Conservation (phyloP, 176 grass and related monocot genomes). For the Aechmea fasciata region DNA sequence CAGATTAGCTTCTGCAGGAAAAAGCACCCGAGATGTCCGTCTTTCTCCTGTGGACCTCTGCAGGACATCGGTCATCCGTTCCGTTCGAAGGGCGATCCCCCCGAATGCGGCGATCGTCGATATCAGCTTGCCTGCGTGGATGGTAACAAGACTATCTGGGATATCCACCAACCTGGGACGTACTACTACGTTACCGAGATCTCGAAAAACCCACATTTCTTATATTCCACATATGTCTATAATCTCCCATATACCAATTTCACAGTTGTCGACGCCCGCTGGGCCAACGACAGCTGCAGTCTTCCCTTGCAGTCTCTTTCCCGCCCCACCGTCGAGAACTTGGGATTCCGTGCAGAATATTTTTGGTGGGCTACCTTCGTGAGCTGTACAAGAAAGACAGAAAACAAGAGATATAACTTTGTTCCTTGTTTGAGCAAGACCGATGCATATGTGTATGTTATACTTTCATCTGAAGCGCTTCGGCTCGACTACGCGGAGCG, state of each 20-base stretch:
- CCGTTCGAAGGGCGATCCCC: too few species aligned
- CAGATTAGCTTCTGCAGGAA: not conserved
- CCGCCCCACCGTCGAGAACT: not conserved
- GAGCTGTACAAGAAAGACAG: not conserved
- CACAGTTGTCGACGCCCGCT: not conserved
- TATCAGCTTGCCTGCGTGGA: too few species aligned
- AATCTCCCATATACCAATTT: too few species aligned
- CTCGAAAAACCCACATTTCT: too few species aligned
- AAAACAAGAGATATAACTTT: not conserved
- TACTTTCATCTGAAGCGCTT: not conserved
- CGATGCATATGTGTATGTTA: not conserved
- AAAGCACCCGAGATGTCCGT: too few species aligned
- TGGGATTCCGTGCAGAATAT: not conserved
- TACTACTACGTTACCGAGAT: too few species aligned
- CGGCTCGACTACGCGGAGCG: not conserved
- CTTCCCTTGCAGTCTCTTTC: not conserved
- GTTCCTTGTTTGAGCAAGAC: not conserved
- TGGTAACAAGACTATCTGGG: too few species aligned
- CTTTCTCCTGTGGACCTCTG: too few species aligned
- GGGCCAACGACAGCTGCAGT: not conserved
- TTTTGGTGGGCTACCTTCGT: not conserved
- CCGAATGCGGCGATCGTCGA: too few species aligned
- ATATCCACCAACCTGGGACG: too few species aligned
- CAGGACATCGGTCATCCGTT: too few species aligned
- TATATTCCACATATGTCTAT: too few species aligned